Evolutionary conservation across 768 basidiomycete species (phyloP).

Genomic region (Suillus hirtellus): DNA sequence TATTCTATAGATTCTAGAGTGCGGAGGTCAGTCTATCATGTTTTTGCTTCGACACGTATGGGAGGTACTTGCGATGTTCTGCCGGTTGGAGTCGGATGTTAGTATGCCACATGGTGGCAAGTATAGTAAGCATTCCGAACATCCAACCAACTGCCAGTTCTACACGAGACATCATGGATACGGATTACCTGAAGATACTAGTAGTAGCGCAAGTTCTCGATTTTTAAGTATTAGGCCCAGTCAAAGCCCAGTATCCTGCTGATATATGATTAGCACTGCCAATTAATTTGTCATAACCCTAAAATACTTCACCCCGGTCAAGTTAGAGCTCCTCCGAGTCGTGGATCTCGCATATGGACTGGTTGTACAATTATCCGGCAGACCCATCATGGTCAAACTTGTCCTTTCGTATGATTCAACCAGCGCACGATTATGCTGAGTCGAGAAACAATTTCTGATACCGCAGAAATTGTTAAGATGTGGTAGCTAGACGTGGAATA

Average conservation of each 20-base stretch:
- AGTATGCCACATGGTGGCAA: not conserved
- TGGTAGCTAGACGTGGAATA: no score
- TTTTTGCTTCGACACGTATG: not conserved
- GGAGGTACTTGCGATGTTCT: not conserved
- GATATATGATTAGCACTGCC: not conserved
- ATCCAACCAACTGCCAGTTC: not conserved
- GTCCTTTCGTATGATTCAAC: no score
- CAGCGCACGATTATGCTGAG: no score
- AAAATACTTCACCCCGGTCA: no score
- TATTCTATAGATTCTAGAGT: not conserved
- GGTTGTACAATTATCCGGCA: no score
- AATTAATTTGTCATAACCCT: not conserved
- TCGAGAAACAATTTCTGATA: no score
- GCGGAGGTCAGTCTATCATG: not conserved
- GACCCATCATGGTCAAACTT: no score
- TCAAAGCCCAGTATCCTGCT: not conserved
- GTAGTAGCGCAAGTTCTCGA: not conserved
- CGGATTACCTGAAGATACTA: not conserved
- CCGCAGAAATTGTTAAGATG: no score
- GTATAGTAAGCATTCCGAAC: not conserved
- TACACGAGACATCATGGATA: not conserved
- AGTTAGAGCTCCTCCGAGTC: no score
- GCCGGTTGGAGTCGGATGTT: not conserved
- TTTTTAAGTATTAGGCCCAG: no score
- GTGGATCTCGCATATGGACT: no score